These are phyloP conservation scores for Annulohypoxylon nitens DNA, from an alignment of 495 filamentous ascomycete genomes.

Conservation along the genomic window DNA sequence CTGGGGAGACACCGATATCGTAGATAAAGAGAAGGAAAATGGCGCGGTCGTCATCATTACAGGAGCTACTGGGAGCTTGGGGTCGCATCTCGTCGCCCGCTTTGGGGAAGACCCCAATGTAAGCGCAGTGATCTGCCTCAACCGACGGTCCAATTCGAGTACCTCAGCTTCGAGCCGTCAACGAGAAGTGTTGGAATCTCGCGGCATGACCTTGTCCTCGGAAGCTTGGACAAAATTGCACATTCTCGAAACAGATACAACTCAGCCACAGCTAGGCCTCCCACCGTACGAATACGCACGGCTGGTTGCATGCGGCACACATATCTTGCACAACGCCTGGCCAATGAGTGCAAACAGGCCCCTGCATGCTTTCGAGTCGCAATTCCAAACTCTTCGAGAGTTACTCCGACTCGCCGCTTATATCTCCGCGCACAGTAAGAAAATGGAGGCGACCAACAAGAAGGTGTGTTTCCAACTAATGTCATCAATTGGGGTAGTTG, in stretches of 20 bases:
- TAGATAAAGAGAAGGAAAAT: neutral
- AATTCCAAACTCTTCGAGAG: slow-evolving; percentile 63
- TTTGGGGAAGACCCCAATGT: slow-evolving; percentile 54
- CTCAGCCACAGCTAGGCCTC: slow-evolving; percentile 61
- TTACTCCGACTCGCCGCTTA: slow-evolving; percentile 61
- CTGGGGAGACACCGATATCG: neutral
- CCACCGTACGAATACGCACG: slow-evolving; percentile 50
- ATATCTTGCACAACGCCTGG: slow-evolving; percentile 72
- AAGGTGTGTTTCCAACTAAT: slow-evolving; percentile 65
- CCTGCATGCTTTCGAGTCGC: slow-evolving; percentile 61
- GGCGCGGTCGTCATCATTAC: slow-evolving; percentile 51
- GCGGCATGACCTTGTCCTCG: slow-evolving; percentile 50
- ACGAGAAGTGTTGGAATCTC: slow-evolving; percentile 48
- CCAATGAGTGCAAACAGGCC: slow-evolving; percentile 65
- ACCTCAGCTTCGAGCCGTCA: slow-evolving; percentile 49
- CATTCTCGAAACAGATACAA: slow-evolving; percentile 61
- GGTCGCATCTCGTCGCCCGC: slow-evolving; percentile 56
- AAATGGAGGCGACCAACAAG: slow-evolving; percentile 13
- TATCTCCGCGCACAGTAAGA: slow-evolving; percentile 28
- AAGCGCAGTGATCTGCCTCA: slow-evolving; percentile 60
- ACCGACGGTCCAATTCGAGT: slow-evolving; percentile 49
- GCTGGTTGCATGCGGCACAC: slow-evolving; percentile 64
- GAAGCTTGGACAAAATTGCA: slow-evolving; percentile 54
- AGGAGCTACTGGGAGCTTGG: slow-evolving; percentile 63
- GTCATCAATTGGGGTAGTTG: slow-evolving; percentile 67